phyloP scores from a whole-genome alignment of 2,329 filamentous ascomycete species.

The Trichoderma endophyticum region DNA sequence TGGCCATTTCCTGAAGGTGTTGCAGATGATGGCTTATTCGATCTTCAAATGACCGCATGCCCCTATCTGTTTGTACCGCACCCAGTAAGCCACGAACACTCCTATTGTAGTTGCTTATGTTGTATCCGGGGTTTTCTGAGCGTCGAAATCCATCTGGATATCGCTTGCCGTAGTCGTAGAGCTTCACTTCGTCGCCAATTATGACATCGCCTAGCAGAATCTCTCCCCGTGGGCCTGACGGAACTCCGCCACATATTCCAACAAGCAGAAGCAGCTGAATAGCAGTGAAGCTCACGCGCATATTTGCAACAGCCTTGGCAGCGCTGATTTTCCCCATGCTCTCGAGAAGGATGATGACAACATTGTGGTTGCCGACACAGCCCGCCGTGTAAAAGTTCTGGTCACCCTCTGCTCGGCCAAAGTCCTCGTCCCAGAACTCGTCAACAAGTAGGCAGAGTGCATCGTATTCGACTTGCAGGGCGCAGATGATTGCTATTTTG shows the following conservation, averaged over 20 bases:
- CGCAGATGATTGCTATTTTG: conserved; percentile 16
- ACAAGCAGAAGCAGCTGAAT: conserved; percentile 36
- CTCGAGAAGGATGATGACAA: conserved; percentile 27
- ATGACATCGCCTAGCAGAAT: conserved; percentile 33
- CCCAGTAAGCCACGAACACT: conserved; percentile 30
- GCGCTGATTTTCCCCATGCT: conserved; percentile 30
- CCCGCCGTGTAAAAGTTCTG: conserved; percentile 24
- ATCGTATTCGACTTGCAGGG: conserved; percentile 17
- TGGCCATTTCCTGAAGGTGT: conserved; percentile 12
- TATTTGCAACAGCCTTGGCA: conserved; percentile 25
- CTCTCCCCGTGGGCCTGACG: conserved; percentile 22
- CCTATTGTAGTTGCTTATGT: conserved; percentile 24
- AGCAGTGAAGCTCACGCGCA: conserved; percentile 32
- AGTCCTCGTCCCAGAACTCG: conserved; percentile 16
- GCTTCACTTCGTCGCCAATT: conserved; percentile 28
- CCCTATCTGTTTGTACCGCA: conserved; percentile 22
- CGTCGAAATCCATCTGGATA: conserved; percentile 25
- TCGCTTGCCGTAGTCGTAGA: conserved; percentile 30
- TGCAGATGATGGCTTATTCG: conserved; percentile 17
- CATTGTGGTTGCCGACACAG: conserved; percentile 24
- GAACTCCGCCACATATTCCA: conserved; percentile 39
- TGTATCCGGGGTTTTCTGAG: conserved; percentile 28
- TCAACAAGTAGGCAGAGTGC: conserved; percentile 15
- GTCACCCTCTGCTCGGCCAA: conserved; percentile 12
- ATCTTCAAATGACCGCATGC: background rate